These are phyloP conservation scores for Kluyveromyces dobzhanskii DNA, from an alignment of 805 yeast genomes.

Conservation along the genomic window DNA sequence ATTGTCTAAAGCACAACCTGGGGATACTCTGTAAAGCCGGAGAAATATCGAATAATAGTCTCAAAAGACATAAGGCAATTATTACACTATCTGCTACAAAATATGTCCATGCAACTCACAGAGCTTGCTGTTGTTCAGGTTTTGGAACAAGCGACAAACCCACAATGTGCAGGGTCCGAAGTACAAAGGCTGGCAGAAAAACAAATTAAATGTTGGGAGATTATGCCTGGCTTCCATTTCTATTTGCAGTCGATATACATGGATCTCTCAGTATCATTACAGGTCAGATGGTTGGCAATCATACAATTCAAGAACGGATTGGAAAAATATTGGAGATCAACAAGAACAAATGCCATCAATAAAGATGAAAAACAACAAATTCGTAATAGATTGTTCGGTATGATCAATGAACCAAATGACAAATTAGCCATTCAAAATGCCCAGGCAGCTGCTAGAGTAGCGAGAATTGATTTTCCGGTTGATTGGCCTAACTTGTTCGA, in stretches of 20 bases:
- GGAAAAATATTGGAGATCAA: constrained; percentile 75
- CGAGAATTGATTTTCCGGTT: constrained; percentile 75
- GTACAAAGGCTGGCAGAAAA: constrained; percentile 59
- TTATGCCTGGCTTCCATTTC: constrained; percentile 48
- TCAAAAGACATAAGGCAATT: no score
- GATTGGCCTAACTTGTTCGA: constrained; percentile 84
- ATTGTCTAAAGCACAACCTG: no score
- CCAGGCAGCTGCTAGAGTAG: constrained; percentile 68
- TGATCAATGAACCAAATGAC: constrained; percentile 60
- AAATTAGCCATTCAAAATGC: constrained; percentile 80
- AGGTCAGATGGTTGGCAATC: constrained; percentile 76
- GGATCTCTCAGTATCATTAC: constrained; percentile 49
- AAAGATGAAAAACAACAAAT: constrained; percentile 67
- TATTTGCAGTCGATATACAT: constrained; percentile 53
- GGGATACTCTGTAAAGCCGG: no score
- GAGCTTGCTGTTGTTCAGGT: constrained; percentile 29
- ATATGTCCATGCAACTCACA: constrained; percentile 9
- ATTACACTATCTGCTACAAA: no score
- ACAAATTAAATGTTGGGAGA: constrained; percentile 65
- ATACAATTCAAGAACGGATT: constrained; percentile 85
- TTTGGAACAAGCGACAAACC: constrained; percentile 42
- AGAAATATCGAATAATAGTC: no score
- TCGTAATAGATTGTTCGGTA: constrained; percentile 45
- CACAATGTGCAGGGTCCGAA: constrained; percentile 37
- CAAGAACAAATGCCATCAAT: constrained; percentile 45